phyloP scores from a whole-genome alignment of 345 rosid species.

The Rhodamnia rubescens region DNA sequence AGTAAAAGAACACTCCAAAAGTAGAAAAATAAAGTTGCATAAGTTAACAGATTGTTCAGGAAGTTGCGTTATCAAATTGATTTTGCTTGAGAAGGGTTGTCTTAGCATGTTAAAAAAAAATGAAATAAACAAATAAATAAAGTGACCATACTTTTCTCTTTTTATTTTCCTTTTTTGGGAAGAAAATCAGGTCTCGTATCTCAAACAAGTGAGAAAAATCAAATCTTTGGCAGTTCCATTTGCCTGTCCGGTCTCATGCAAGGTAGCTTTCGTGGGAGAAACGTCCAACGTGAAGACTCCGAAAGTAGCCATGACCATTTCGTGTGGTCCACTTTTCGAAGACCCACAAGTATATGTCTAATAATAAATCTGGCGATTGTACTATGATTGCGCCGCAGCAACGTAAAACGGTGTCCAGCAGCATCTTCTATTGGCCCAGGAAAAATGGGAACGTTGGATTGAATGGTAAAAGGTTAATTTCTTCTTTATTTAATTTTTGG shows the following conservation, averaged over 20 bases:
- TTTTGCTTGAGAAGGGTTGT: too few species aligned
- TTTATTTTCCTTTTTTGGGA: background rate
- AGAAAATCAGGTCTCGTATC: background rate
- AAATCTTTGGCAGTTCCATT: slow-evolving; percentile 15
- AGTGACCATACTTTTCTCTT: background rate
- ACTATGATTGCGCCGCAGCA: slow-evolving; percentile 7
- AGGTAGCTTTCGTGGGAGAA: slow-evolving; percentile 11
- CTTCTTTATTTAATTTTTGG: background rate
- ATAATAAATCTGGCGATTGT: slow-evolving; percentile 1
- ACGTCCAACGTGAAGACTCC: background rate
- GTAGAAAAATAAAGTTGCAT: too few species aligned
- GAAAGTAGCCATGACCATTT: slow-evolving; percentile 5
- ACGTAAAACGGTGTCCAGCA: background rate
- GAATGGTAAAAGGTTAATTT: background rate
- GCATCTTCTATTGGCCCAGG: background rate
- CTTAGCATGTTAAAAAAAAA: background rate
- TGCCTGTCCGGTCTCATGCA: slow-evolving; percentile 9
- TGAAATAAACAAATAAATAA: background rate
- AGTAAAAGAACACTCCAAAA: too few species aligned
- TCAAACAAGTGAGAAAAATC: slow-evolving; percentile 1
- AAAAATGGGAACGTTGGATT: background rate
- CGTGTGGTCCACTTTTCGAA: slow-evolving; percentile 15
- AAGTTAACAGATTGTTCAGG: too few species aligned
- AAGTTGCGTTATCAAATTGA: too few species aligned
- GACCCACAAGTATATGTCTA: background rate